Conservation (phyloP, 306 rosid genomes). For the Quercus suber region DNA sequence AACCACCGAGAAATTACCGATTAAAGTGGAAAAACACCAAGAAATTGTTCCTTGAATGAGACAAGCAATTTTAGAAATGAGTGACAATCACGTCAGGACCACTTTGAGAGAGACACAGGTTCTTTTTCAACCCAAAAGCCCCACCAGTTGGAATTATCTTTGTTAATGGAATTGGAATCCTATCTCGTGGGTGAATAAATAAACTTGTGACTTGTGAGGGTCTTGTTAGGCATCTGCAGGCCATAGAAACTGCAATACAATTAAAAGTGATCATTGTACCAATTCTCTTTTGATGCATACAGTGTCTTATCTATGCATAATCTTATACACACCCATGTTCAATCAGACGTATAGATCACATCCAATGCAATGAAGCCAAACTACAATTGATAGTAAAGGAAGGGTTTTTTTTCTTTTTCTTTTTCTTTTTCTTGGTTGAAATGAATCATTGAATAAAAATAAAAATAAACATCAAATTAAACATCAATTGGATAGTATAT, state of each 20-base stretch:
- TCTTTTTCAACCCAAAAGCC: not conserved
- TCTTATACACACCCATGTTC: too few species aligned
- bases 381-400: too few species aligned
- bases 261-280: not conserved
- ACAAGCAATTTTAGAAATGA: not conserved
- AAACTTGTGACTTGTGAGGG: constrained; percentile 1
- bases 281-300: not conserved
- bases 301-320: not conserved
- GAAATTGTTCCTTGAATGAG: not conserved
- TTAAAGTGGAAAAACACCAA: not conserved
- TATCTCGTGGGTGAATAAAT: constrained; percentile 12
- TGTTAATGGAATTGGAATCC: too few species aligned
- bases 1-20: not conserved
- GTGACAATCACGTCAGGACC: not conserved
- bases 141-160: not conserved
- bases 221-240: not conserved
- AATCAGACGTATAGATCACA: too few species aligned
- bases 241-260: not conserved
- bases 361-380: too few species aligned
- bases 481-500: too few species aligned
- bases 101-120: not conserved
- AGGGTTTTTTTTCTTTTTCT: too few species aligned
- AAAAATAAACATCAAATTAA: too few species aligned
- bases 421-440: too few species aligned
- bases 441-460: too few species aligned